phyloP scores from a whole-genome alignment of 495 filamentous ascomycete genomes.

The Podospora anserina region DNA sequence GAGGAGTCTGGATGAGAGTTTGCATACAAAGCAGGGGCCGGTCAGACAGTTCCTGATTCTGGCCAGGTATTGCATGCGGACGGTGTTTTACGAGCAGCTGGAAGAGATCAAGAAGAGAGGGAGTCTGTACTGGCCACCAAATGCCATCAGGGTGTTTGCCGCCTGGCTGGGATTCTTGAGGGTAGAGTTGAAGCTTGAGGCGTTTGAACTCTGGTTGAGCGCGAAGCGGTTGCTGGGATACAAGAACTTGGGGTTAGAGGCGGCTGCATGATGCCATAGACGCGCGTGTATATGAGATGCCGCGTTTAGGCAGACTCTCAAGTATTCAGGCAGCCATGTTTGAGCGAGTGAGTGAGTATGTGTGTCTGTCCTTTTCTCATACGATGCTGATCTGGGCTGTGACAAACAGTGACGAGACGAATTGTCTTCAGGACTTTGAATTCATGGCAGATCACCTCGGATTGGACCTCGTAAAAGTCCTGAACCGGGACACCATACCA shows the following conservation, averaged over 20 bases:
- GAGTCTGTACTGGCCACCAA: constrained; percentile 49
- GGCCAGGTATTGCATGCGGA: constrained; percentile 84
- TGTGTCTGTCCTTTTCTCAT: not conserved
- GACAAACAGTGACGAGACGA: not conserved
- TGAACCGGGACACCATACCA: not conserved
- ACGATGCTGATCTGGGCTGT: not conserved
- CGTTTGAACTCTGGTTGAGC: constrained; percentile 57
- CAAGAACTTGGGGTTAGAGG: constrained; percentile 12
- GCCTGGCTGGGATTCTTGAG: constrained; percentile 52
- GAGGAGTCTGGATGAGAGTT: constrained; percentile 86
- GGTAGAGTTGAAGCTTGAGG: constrained; percentile 53
- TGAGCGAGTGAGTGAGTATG: not conserved
- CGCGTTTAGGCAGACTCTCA: not conserved
- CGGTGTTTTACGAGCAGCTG: constrained; percentile 83
- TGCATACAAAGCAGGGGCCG: constrained; percentile 86
- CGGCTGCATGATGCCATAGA: not conserved
- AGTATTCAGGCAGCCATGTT: not conserved
- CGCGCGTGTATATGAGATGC: not conserved
- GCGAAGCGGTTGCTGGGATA: constrained; percentile 48
- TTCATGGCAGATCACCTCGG: not conserved
- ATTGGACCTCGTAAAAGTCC: not conserved
- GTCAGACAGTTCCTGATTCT: constrained; percentile 90
- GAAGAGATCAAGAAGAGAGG: constrained; percentile 57
- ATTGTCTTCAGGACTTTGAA: not conserved
- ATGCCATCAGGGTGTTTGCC: constrained; percentile 43